A percentile compares a stretch with the other conserved stretches of the same genome.
phyloP scores from a whole-genome alignment of 2,329 filamentous ascomycete genomes.

The Fusarium sp. region DNA sequence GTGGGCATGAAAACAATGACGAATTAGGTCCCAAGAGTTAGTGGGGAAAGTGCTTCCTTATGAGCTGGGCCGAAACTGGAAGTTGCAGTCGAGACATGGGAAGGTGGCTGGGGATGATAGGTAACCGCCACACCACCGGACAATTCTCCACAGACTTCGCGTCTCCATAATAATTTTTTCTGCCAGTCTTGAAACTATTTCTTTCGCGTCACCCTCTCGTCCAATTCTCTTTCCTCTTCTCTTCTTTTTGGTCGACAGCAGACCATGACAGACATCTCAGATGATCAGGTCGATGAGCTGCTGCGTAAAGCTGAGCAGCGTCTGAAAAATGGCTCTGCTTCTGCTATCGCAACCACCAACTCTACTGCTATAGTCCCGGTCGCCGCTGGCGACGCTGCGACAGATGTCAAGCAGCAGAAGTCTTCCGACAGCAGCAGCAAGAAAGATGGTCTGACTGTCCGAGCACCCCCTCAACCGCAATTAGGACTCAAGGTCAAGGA shows the following conservation, averaged over 20 bases:
- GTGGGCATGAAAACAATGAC: slow-evolving; percentile 7
- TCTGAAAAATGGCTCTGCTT: slow-evolving; percentile 42
- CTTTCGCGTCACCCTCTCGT: slow-evolving; percentile 31
- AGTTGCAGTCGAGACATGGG: neutral
- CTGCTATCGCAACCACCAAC: slow-evolving; percentile 18
- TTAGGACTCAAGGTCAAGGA: slow-evolving; percentile 35
- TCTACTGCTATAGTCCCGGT: slow-evolving; percentile 32
- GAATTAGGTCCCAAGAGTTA: neutral
- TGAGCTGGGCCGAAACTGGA: neutral
- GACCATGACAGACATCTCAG: slow-evolving; percentile 47
- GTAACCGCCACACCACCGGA: neutral
- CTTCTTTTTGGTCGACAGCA: slow-evolving; percentile 38
- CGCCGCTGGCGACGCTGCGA: slow-evolving; percentile 23
- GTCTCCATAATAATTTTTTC: slow-evolving; percentile 32
- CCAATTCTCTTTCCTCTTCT: slow-evolving; percentile 13
- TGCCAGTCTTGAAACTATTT: slow-evolving; percentile 34
- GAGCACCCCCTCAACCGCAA: slow-evolving; percentile 39
- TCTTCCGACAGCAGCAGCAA: slow-evolving; percentile 36
- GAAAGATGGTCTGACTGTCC: slow-evolving; percentile 44
- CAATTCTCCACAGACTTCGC: neutral
- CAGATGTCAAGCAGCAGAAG: slow-evolving; percentile 32
- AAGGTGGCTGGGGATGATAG: neutral
- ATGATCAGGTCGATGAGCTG: slow-evolving; percentile 48
- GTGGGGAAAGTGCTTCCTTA: neutral
- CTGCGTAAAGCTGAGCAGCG: slow-evolving; percentile 50